Percentiles rank a stretch among this genome's conserved stretches.
Evolutionary conservation across 805 yeast species (phyloP).

Genomic region (Cyberlindnera veronae): DNA sequence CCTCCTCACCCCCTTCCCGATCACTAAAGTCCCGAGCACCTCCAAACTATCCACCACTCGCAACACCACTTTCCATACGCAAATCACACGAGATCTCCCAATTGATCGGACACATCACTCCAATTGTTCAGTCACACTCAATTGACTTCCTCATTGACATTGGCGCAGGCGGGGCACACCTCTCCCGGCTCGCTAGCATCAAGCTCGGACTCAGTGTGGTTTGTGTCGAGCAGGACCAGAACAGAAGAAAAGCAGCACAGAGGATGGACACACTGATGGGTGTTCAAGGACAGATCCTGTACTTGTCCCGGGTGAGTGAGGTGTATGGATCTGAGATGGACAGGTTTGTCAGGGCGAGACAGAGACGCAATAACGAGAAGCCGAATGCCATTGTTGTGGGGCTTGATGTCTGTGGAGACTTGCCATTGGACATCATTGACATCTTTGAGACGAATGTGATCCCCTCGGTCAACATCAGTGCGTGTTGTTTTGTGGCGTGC

Average conservation of each 20-base stretch:
- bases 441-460: background rate
- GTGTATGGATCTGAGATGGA: background rate
- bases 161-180: conserved; percentile 13
- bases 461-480: conserved; percentile 3
- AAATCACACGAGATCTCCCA: conserved; percentile 15
- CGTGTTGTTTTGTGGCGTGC: conserved; percentile 13
- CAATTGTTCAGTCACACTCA: background rate
- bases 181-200: conserved; percentile 7
- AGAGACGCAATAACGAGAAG: conserved; percentile 1
- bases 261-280: conserved; percentile 7
- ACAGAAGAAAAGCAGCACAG: background rate
- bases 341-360: conserved; percentile 5
- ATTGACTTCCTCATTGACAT: conserved; percentile 17
- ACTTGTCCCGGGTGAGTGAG: background rate
- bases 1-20: too few species aligned
- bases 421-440: background rate
- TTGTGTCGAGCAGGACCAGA: conserved; percentile 6
- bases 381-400: conserved; percentile 16
- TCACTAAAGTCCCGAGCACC: too few species aligned
- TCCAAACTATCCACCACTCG: background rate
- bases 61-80: conserved; percentile 9
- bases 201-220: conserved; percentile 2
- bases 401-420: conserved; percentile 17
- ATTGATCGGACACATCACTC: conserved; percentile 1
- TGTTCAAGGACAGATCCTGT: background rate